These are phyloP conservation scores for Xylariaceae sp. DNA, from an alignment of 2,329 filamentous ascomycete species.

Conservation along the genomic window DNA sequence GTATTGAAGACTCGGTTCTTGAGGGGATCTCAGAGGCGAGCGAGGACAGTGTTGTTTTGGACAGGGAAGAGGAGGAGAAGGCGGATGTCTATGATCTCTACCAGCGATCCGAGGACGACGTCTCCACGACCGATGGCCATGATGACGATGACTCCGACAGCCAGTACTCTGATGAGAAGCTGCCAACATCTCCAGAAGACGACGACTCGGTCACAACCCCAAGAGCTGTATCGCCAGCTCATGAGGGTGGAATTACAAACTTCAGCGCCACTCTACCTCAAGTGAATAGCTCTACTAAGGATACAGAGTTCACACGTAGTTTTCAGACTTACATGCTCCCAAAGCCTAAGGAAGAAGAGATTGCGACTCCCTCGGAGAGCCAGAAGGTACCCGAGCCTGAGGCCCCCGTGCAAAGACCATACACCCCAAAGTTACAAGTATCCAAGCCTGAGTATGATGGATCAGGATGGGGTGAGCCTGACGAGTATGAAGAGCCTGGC, in stretches of 20 bases:
- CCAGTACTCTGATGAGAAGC: constrained; percentile 47
- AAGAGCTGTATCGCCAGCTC: constrained; percentile 38
- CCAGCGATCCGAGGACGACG: constrained; percentile 42
- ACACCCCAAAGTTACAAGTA: constrained; percentile 45
- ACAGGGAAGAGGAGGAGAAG: constrained; percentile 58
- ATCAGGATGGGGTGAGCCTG: constrained; percentile 45
- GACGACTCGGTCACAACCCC: constrained; percentile 50
- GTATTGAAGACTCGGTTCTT: constrained; percentile 66
- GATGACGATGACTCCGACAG: constrained; percentile 51
- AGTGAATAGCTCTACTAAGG: constrained; percentile 29
- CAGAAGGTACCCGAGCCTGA: constrained; percentile 34
- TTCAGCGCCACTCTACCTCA: constrained; percentile 35
- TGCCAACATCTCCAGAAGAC: constrained; percentile 21
- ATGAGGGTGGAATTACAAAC: constrained; percentile 25
- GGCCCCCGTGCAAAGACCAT: constrained; percentile 36
- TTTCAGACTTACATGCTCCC: constrained; percentile 45
- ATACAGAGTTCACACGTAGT: constrained; percentile 37
- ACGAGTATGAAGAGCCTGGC: constrained; percentile 56
- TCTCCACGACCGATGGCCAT: constrained; percentile 29
- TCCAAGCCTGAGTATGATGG: constrained; percentile 63
- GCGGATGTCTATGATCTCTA: constrained; percentile 67
- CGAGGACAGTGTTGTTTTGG: constrained; percentile 62
- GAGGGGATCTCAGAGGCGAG: constrained; percentile 45
- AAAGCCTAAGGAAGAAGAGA: constrained; percentile 33
- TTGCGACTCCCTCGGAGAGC: constrained; percentile 26